Conservation (phyloP, 768 basidiomycete species). For the Cystofilobasidium macerans region DNA sequence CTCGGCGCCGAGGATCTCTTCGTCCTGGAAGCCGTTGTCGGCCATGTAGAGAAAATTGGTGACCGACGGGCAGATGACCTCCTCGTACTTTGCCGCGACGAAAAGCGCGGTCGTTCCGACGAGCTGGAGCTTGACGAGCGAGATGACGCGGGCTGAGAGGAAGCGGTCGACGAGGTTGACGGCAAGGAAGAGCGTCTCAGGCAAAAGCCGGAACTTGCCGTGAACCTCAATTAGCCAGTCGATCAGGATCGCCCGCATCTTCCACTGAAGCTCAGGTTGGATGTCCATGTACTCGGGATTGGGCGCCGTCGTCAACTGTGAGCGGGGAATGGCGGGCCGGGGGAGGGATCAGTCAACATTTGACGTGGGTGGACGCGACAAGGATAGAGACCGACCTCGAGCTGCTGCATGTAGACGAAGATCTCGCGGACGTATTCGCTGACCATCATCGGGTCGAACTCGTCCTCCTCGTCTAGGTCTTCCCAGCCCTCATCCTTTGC, state of each 20-base stretch:
- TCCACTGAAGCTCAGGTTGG: constrained; percentile 76
- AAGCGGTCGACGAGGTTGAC: constrained; percentile 69
- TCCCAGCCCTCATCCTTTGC: constrained; percentile 56
- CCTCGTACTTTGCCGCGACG: constrained; percentile 83
- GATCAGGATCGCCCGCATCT: constrained; percentile 74
- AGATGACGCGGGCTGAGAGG: constrained; percentile 58
- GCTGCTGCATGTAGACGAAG: constrained; percentile 73
- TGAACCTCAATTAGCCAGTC: constrained; percentile 94
- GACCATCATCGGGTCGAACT: constrained; percentile 91
- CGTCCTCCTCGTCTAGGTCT: constrained; percentile 83
- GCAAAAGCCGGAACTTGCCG: constrained; percentile 67
- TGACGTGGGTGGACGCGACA: not conserved
- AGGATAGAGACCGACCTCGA: constrained; percentile 53
- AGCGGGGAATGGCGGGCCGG: not conserved
- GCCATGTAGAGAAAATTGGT: constrained; percentile 67
- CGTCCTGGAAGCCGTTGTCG: constrained; percentile 61
- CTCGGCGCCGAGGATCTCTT: constrained; percentile 80
- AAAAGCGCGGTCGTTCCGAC: constrained; percentile 82
- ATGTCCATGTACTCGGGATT: constrained; percentile 69
- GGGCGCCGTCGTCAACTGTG: constrained; percentile 64
- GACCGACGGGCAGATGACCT: constrained; percentile 77
- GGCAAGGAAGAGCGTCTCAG: constrained; percentile 83
- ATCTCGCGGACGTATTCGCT: constrained; percentile 92
- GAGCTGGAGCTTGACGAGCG: constrained; percentile 73
- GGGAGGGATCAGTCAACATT: not conserved